These are phyloP conservation scores for Calonectria honghensis DNA, from an alignment of 2,329 filamentous ascomycete genomes.

Conservation along the genomic window DNA sequence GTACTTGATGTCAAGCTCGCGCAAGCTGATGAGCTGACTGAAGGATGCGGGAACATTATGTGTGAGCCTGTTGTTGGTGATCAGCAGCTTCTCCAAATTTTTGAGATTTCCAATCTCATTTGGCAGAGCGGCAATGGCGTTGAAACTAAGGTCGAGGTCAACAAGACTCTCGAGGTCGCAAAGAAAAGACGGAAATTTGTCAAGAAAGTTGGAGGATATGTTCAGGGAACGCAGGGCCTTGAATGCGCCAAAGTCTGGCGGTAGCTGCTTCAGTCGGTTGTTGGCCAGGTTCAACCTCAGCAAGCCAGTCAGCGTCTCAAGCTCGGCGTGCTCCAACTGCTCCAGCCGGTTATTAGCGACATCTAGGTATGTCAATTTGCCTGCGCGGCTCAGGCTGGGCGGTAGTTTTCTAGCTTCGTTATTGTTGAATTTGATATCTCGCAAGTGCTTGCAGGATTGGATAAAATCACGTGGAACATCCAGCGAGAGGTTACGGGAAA, in stretches of 20 bases:
- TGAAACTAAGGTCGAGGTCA: slow-evolving; percentile 98
- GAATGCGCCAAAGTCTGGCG: slow-evolving; percentile 88
- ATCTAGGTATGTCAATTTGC: slow-evolving; percentile 89
- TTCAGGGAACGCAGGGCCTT: slow-evolving; percentile 88
- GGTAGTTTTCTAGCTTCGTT: slow-evolving; percentile 94
- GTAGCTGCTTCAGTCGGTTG: slow-evolving; percentile 88
- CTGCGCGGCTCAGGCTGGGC: slow-evolving; percentile 87
- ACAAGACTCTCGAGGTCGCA: slow-evolving; percentile 88
- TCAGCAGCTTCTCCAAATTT: slow-evolving; percentile 90
- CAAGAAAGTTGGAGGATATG: slow-evolving; percentile 93
- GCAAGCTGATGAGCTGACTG: slow-evolving; percentile 83
- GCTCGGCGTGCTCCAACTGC: slow-evolving; percentile 87
- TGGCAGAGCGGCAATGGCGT: slow-evolving; percentile 86
- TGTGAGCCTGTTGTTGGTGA: slow-evolving; percentile 93
- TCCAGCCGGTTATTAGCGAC: slow-evolving; percentile 96
- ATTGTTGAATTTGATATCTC: slow-evolving; percentile 96
- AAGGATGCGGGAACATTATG: slow-evolving; percentile 85
- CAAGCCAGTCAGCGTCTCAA: slow-evolving; percentile 84
- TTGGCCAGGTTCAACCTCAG: slow-evolving; percentile 95
- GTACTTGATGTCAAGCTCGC: slow-evolving; percentile 95
- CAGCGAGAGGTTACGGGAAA: slow-evolving; percentile 93
- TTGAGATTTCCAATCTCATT: slow-evolving; percentile 85
- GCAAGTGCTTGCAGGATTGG: slow-evolving; percentile 90
- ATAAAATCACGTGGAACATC: slow-evolving; percentile 98
- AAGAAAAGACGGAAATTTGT: slow-evolving; percentile 88